Percentiles rank a stretch among this genome's conserved stretches.
Evolutionary conservation across 441 rosid genomes (phyloP).

Genomic region (Pelargonium citronellum): DNA sequence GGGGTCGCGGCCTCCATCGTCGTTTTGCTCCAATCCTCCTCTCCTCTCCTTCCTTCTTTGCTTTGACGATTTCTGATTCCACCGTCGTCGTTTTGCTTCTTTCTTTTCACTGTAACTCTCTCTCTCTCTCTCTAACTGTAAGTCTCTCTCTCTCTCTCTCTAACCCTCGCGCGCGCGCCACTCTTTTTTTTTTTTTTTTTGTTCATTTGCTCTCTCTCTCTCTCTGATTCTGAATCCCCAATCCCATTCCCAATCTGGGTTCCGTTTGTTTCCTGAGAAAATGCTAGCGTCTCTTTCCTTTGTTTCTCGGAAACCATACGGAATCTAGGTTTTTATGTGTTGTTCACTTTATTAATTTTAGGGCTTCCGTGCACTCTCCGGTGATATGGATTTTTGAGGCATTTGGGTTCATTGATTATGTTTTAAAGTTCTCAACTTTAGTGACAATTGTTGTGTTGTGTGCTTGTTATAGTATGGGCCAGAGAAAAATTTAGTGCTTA

Average conservation of each 20-base stretch:
- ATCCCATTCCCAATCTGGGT: not conserved
- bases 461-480: not conserved
- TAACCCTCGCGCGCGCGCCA: constrained; percentile 1
- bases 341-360: not conserved
- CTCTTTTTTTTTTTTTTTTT: constrained; percentile 7
- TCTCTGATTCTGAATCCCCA: not conserved
- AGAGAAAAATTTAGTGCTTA: not conserved
- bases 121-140: not conserved
- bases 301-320: not conserved
- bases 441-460: not conserved
- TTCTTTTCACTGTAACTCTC: no score
- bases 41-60: not conserved
- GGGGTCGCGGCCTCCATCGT: constrained; percentile 2
- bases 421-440: not conserved
- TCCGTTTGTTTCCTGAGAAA: not conserved
- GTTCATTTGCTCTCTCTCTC: not conserved
- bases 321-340: not conserved
- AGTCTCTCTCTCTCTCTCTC: not conserved
- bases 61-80: not conserved
- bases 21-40: constrained; percentile 3
- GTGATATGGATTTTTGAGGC: not conserved
- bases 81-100: constrained; percentile 7
- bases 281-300: not conserved
- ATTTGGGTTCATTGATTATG: not conserved
- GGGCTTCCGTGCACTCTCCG: not conserved